phyloP scores from a whole-genome alignment of 1,284 basidiomycete genomes.

The Pulchroboletus neoregius region DNA sequence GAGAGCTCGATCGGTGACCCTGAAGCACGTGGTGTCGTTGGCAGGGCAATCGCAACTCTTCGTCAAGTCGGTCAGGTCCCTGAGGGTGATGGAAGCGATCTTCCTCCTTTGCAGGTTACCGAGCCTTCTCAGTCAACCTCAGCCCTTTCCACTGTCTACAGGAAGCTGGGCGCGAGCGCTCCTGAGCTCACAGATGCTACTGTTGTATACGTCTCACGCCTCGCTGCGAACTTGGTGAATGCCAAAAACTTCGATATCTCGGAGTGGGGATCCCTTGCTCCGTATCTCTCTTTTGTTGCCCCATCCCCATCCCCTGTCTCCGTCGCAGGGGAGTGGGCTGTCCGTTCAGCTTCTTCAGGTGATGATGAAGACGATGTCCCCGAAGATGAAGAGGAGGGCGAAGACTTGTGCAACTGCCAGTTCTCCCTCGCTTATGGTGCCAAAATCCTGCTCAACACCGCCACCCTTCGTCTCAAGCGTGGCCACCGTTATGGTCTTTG shows the following conservation, averaged over 20 bases:
- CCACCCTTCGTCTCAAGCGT: conserved; percentile 94
- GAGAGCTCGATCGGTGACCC: conserved; percentile 91
- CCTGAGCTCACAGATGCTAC: conserved; percentile 59
- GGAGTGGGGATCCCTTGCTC: conserved; percentile 82
- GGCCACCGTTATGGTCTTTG: conserved; percentile 98
- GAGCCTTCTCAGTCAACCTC: conserved; percentile 65
- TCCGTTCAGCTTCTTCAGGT: conserved; percentile 82
- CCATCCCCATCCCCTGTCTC: conserved; percentile 63
- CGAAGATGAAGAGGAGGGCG: conserved; percentile 95
- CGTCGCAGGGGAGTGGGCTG: conserved; percentile 81
- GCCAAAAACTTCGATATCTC: conserved; percentile 88
- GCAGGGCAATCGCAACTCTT: conserved; percentile 87
- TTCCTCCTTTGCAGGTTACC: conserved; percentile 76
- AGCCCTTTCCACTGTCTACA: conserved; percentile 74
- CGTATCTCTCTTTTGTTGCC: conserved; percentile 71
- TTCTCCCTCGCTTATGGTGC: conserved; percentile 98
- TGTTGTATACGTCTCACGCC: conserved; percentile 69
- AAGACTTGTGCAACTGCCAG: conserved; percentile 97
- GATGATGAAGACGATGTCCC: conserved; percentile 64
- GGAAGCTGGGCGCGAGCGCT: conserved; percentile 66
- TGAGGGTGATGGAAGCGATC: conserved; percentile 79
- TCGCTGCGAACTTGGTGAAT: conserved; percentile 85
- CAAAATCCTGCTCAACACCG: conserved; percentile 96
- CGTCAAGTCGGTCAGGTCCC: conserved; percentile 91
- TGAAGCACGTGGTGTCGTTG: conserved; percentile 88